Evolutionary conservation across 139 green algal species (phyloP).

Genomic region (Chlorella sp.): DNA sequence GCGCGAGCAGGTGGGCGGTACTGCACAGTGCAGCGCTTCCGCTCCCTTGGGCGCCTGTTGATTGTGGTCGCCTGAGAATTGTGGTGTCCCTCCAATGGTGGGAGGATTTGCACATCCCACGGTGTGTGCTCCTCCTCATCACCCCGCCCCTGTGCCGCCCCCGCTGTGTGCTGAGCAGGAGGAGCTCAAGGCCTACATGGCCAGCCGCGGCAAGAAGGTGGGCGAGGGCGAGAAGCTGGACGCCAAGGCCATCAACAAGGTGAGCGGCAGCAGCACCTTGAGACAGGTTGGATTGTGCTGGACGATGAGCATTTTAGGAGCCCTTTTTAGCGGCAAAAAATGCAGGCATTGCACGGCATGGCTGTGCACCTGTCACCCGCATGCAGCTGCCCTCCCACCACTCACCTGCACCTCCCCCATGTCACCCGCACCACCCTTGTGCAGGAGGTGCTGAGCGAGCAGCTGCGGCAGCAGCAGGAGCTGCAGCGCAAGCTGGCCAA

Average conservation of each 20-base stretch:
- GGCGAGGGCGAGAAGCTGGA: constrained; percentile 37
- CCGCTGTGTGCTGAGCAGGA: not conserved
- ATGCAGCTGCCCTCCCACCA: not conserved
- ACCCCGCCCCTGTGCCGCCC: not conserved
- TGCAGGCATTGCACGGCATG: too few species aligned
- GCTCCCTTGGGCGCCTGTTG: not conserved
- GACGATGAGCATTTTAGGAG: too few species aligned
- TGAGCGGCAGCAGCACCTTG: constrained; percentile 47
- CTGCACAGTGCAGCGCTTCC: not conserved
- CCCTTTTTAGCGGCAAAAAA: too few species aligned
- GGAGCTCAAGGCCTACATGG: constrained; percentile 42
- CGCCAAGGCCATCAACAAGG: constrained; percentile 42
- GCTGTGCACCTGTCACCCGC: not conserved
- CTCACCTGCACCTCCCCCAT: not conserved
- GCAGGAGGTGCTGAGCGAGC: constrained; percentile 67
- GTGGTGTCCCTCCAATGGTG: too few species aligned
- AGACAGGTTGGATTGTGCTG: too few species aligned
- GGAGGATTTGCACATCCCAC: too few species aligned
- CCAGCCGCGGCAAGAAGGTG: constrained; percentile 40
- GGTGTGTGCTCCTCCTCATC: too few species aligned
- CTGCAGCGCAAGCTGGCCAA: constrained; percentile 71
- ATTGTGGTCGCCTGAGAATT: too few species aligned
- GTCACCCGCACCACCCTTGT: not conserved
- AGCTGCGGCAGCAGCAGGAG: constrained; percentile 70
- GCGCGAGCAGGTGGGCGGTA: constrained; percentile 61